phyloP scores from a whole-genome alignment of 805 yeast species.

The Schwanniomyces yamadae region DNA sequence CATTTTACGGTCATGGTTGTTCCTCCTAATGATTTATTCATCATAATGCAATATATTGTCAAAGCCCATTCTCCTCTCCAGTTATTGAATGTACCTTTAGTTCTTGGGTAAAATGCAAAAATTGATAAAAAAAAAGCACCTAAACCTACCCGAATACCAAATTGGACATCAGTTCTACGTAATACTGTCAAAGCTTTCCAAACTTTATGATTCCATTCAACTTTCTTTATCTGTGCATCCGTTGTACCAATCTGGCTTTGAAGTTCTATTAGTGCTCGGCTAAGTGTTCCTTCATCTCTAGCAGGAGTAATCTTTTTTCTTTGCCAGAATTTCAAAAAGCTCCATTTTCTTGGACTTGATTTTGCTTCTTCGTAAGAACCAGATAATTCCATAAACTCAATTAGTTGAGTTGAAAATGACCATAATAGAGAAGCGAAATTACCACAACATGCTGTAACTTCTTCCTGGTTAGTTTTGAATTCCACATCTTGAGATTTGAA shows the following conservation, averaged over 20 bases:
- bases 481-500: slow-evolving; percentile 39
- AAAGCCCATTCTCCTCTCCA: slow-evolving; percentile 87
- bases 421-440: slow-evolving; percentile 67
- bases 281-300: slow-evolving; percentile 15
- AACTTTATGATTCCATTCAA: slow-evolving; percentile 22
- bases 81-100: slow-evolving; percentile 52
- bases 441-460: slow-evolving; percentile 81
- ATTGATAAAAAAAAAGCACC: slow-evolving; percentile 68
- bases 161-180: slow-evolving; percentile 66
- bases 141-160: slow-evolving; percentile 75
- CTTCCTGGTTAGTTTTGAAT: slow-evolving; percentile 65
- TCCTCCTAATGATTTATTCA: slow-evolving; percentile 84
- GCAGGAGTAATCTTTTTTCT: slow-evolving; percentile 8
- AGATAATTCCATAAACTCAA: slow-evolving; percentile 44
- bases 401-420: slow-evolving; percentile 60
- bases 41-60: slow-evolving; percentile 77
- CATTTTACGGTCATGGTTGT: slow-evolving; percentile 76
- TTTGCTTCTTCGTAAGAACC: slow-evolving; percentile 36
- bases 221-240: too few relatives aligned
- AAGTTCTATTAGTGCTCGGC: slow-evolving; percentile 32
- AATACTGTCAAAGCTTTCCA: slow-evolving; percentile 56
- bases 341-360: slow-evolving; percentile 36
- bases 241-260: slow-evolving; percentile 24
- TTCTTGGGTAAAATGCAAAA: slow-evolving; percentile 62
- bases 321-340: slow-evolving; percentile 57